Percentiles rank a stretch among this genome's conserved stretches.
Conservation (phyloP, 2,329 filamentous ascomycete genomes). For the Trichoderma breve region DNA sequence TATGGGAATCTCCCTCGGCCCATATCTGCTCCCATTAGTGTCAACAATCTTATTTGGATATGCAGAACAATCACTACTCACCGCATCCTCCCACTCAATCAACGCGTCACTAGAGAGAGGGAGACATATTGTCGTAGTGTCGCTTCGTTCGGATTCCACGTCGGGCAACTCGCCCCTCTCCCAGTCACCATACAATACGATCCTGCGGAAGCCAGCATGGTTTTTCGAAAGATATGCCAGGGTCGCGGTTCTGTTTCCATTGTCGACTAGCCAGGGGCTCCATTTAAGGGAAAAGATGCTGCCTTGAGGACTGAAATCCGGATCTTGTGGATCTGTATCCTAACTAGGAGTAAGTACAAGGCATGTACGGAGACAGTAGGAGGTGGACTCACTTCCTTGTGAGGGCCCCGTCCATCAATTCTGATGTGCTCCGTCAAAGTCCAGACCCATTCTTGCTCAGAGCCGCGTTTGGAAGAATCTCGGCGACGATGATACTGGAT, state of each 20-base stretch:
- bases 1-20: slow-evolving; percentile 36
- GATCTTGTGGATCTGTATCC: slow-evolving; percentile 39
- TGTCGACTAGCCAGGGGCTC: slow-evolving; percentile 50
- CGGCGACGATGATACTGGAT: slow-evolving; percentile 40
- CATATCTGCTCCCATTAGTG: slow-evolving; percentile 40
- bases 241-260: slow-evolving; percentile 40
- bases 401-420: slow-evolving; percentile 48
- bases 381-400: slow-evolving; percentile 30
- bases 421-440: slow-evolving; percentile 49
- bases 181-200: slow-evolving; percentile 43
- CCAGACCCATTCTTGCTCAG: slow-evolving; percentile 42
- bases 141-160: slow-evolving; percentile 40
- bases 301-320: slow-evolving; percentile 48
- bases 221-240: slow-evolving; percentile 51
- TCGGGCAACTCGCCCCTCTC: slow-evolving; percentile 35
- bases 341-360: slow-evolving; percentile 17
- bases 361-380: background rate
- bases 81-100: slow-evolving; percentile 54
- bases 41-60: too few species aligned
- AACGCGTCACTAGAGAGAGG: slow-evolving; percentile 53
- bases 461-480: slow-evolving; percentile 23
- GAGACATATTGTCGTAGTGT: slow-evolving; percentile 49
- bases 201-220: slow-evolving; percentile 54
- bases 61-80: slow-evolving; percentile 29
- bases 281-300: slow-evolving; percentile 53